phyloP scores from a whole-genome alignment of 257 asterid genomes.

The Solanum dulcamara region DNA sequence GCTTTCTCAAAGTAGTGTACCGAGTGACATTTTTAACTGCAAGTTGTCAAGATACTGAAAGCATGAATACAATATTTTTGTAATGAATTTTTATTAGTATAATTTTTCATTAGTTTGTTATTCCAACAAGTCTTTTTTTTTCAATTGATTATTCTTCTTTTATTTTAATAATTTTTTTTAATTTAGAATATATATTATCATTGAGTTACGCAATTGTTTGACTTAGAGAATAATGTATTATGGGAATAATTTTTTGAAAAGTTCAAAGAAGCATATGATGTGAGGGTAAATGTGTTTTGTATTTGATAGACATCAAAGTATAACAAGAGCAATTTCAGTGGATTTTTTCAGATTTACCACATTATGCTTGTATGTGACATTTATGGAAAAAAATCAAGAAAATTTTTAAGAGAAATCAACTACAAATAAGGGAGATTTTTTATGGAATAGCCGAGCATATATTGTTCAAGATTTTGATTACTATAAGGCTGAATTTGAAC shows the following conservation, averaged over 20 bases:
- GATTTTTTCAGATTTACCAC: not conserved
- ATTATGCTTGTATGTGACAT: not conserved
- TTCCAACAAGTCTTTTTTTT: not conserved
- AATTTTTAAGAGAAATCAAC: not conserved
- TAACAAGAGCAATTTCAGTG: not conserved
- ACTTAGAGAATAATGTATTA: not conserved
- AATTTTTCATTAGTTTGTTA: not conserved
- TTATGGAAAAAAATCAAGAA: not conserved
- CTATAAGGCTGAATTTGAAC: not conserved
- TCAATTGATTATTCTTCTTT: too few relatives aligned
- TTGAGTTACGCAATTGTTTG: not conserved
- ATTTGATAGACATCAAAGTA: not conserved
- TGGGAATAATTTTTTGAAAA: not conserved
- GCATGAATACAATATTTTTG: not conserved
- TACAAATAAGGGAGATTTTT: not conserved
- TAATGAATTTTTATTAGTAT: too few relatives aligned
- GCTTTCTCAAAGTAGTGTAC: not conserved
- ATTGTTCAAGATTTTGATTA: not conserved
- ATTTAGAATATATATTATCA: not conserved
- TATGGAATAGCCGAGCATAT: not conserved
- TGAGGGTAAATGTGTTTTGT: not conserved
- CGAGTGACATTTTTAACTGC: not conserved
- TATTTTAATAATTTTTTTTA: too few relatives aligned
- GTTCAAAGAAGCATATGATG: not conserved
- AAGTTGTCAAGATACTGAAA: not conserved